Conservation (phyloP, 139 green algal species). For the Chlamydomonas asymmetrica region DNA sequence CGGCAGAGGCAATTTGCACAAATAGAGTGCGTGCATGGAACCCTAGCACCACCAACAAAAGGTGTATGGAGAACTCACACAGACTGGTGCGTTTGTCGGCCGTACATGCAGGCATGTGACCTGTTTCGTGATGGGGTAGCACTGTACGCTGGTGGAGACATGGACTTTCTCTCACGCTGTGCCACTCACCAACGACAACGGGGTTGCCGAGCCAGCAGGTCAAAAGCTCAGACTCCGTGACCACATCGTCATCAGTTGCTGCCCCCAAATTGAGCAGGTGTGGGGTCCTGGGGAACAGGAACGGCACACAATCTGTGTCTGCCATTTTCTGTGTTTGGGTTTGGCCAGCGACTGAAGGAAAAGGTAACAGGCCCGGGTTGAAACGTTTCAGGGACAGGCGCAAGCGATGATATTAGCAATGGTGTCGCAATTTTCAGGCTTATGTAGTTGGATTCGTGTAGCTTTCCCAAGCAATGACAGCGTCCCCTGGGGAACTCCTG, state of each 20-base stretch:
- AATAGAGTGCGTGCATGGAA: too few relatives aligned
- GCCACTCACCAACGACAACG: not conserved
- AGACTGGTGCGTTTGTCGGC: not conserved
- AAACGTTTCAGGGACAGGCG: too few relatives aligned
- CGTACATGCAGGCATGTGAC: not conserved
- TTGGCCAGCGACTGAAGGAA: too few relatives aligned
- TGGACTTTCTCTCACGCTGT: not conserved
- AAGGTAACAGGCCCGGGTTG: too few relatives aligned
- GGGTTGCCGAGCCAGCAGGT: not conserved
- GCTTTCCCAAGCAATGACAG: too few relatives aligned
- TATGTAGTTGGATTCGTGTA: too few relatives aligned
- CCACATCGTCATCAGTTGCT: constrained; percentile 20
- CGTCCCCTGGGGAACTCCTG: too few relatives aligned
- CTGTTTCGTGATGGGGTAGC: not conserved
- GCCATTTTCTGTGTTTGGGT: too few relatives aligned
- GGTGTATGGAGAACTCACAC: not conserved
- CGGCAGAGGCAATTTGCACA: not conserved
- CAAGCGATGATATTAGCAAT: too few relatives aligned
- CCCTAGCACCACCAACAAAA: too few relatives aligned
- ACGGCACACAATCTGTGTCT: too few relatives aligned
- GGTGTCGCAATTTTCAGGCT: too few relatives aligned
- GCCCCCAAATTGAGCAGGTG: constrained; percentile 23
- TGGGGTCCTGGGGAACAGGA: constrained; percentile 30
- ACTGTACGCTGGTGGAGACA: not conserved
- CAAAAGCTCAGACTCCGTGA: not conserved